Evolutionary conservation across 768 basidiomycete genomes (phyloP), one percentile per base, ranked within the genome.

Genomic region (Tulasnella sp.): DNA sequence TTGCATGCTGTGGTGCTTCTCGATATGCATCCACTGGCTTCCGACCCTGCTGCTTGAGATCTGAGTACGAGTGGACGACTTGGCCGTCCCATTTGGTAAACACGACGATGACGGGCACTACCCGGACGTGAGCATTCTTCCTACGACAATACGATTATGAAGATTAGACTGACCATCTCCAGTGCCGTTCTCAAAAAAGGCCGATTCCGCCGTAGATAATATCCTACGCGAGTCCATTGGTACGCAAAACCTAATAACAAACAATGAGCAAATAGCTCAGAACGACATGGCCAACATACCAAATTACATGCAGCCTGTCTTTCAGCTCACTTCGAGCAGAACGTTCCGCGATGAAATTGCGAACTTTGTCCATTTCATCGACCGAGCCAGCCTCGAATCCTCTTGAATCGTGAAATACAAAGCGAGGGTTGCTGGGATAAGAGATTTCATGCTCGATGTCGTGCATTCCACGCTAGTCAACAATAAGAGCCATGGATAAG

Each of bases 341-440:
- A 6, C 61, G 53, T 20, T 60, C 20, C n/a, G 48, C 19, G 10
- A 72, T 61, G 54, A 72, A 71, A 2, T 44, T 35, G 39, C 54
- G 58, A 20, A 70, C 62, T 6, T 45, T 58, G 1, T 60, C 46
- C 2, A 69, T 48, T 51, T 70, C 64, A 2, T 56, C 52, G 0
- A 20, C 56, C 2, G 55, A 57, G 3, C 69, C 69, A 16, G 66
- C 53, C 57, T 70, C 68, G 44, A 71, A 68, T 3, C 69, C 70
- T 37, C 60, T 49, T 16, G 70, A 71, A 50, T 71, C 69, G 33
- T 71, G 70, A 49, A 71, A 70, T 19, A 70, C 60, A 55, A 68
- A 70, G 2, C 56, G 42, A 3, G 53, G 57, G 28, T 65, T 66
- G 57, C 59, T 66, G 22, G 35, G 41, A 54, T 66, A 70, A 5